Evolutionary conservation across 192 early-diverging fungal species (phyloP).

Genomic region (Backusella tarrabulga): DNA sequence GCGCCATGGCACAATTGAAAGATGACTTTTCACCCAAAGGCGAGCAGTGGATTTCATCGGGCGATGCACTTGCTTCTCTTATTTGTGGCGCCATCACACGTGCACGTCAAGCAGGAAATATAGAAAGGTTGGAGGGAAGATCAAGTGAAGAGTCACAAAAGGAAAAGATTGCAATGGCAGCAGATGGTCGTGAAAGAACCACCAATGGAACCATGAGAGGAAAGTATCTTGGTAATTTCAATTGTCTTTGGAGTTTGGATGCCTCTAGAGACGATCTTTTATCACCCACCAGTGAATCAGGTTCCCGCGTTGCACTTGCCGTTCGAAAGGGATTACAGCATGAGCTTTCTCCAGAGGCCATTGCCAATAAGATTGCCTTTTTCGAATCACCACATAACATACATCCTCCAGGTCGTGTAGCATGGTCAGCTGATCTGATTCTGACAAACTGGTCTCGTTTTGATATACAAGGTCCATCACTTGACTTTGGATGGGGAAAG

Average conservation of each 20-base stretch:
- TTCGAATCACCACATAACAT: constrained; percentile 27
- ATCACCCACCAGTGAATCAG: constrained; percentile 20
- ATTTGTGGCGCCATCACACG: constrained; percentile 38
- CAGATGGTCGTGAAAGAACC: constrained; percentile 34
- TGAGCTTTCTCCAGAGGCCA: constrained; percentile 33
- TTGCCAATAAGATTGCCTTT: constrained; percentile 36
- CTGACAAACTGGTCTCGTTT: constrained; percentile 41
- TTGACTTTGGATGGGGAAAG: constrained; percentile 40
- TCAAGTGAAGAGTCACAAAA: constrained; percentile 21
- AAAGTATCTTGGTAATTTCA: constrained; percentile 40
- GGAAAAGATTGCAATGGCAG: constrained; percentile 15
- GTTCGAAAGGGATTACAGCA: constrained; percentile 22
- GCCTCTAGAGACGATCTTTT: constrained; percentile 29
- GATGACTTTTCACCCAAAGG: not conserved
- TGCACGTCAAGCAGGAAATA: constrained; percentile 24
- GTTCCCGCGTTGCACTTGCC: constrained; percentile 31
- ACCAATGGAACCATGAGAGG: constrained; percentile 32
- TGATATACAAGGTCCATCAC: constrained; percentile 35
- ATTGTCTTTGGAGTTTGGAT: constrained; percentile 27
- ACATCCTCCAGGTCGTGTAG: constrained; percentile 33
- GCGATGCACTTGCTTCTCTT: constrained; percentile 36
- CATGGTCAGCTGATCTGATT: constrained; percentile 32
- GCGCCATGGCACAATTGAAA: not conserved
- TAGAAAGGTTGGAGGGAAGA: constrained; percentile 32
- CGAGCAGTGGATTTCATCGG: constrained; percentile 36